Percentiles rank a stretch among this genome's conserved stretches.
These are phyloP conservation scores for Peronosclerospora sorghi DNA, from an alignment of 352 stramenopile species.

Conservation along the genomic window DNA sequence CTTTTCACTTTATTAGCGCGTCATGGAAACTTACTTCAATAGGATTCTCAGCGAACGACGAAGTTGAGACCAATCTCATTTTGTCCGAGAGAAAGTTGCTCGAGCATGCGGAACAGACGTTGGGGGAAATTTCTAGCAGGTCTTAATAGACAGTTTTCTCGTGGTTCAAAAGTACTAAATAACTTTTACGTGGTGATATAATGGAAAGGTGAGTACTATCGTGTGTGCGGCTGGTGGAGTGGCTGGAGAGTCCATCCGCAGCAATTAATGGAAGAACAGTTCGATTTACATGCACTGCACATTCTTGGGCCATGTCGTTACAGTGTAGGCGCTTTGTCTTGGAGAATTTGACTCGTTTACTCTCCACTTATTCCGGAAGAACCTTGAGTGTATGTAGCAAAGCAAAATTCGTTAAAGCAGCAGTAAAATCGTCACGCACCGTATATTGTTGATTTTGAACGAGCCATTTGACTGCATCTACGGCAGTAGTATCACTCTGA, in stretches of 20 bases:
- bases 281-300: too few relatives aligned
- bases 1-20: conserved; percentile 53
- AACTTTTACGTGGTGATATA: conserved; percentile 14
- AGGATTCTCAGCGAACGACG: conserved; percentile 53
- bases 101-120: conserved; percentile 34
- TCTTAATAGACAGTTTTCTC: background rate
- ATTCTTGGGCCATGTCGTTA: too few relatives aligned
- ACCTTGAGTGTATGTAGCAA: too few relatives aligned
- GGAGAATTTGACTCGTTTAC: too few relatives aligned
- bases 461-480: too few relatives aligned
- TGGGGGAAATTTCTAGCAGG: conserved; percentile 40
- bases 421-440: too few relatives aligned
- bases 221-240: conserved; percentile 75
- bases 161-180: background rate
- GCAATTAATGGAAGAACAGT: too few relatives aligned
- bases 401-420: too few relatives aligned
- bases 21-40: conserved; percentile 65
- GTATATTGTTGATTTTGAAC: too few relatives aligned
- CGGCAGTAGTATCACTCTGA: too few relatives aligned
- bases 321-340: too few relatives aligned
- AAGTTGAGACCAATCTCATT: conserved; percentile 34
- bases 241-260: conserved; percentile 31
- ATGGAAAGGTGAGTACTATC: conserved; percentile 57
- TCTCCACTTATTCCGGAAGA: too few relatives aligned
- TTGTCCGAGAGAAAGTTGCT: conserved; percentile 41